A percentile compares a stretch with the other conserved stretches of the same genome.
phyloP scores from a whole-genome alignment of 208 protist genomes.

The Angomonas deanei region DNA sequence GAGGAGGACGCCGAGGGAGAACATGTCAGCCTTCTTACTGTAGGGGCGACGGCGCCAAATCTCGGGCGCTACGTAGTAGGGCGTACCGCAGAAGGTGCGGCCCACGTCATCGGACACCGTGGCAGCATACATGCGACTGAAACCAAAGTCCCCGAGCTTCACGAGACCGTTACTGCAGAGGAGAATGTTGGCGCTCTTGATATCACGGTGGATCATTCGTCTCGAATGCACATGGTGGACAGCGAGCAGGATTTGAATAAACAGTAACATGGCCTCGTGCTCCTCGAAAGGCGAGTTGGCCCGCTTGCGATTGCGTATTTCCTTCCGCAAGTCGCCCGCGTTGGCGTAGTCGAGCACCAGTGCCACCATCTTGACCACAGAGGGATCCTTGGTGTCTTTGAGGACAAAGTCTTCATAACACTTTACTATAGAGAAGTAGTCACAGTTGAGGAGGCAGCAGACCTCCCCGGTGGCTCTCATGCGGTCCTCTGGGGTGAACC shows the following conservation, averaged over 20 bases:
- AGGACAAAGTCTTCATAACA: slow-evolving; percentile 67
- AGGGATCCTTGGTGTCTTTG: slow-evolving; percentile 34
- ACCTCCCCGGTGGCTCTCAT: slow-evolving; percentile 58
- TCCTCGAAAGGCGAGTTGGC: slow-evolving; percentile 40
- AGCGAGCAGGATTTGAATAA: slow-evolving; percentile 71
- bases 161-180: no score
- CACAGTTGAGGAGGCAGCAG: slow-evolving; percentile 57
- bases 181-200: no score
- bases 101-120: slow-evolving; percentile 50
- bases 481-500: slow-evolving; percentile 56
- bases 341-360: slow-evolving; percentile 85
- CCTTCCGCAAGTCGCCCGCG: slow-evolving; percentile 71
- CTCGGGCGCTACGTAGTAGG: slow-evolving; percentile 92
- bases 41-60: slow-evolving; percentile 90
- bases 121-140: slow-evolving; percentile 54
- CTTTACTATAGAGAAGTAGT: slow-evolving; percentile 79
- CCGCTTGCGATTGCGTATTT: slow-evolving; percentile 56
- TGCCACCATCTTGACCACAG: slow-evolving; percentile 52
- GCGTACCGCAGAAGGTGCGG: no score
- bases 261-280: slow-evolving; percentile 63
- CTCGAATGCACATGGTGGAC: slow-evolving; percentile 84
- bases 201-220: no score
- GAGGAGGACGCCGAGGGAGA: slow-evolving; percentile 81
- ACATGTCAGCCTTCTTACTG: slow-evolving; percentile 92
- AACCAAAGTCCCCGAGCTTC: no score